Base-by-base conservation (phyloP, 257 asterid species). In the Thymus quinquecostatus region DNA sequence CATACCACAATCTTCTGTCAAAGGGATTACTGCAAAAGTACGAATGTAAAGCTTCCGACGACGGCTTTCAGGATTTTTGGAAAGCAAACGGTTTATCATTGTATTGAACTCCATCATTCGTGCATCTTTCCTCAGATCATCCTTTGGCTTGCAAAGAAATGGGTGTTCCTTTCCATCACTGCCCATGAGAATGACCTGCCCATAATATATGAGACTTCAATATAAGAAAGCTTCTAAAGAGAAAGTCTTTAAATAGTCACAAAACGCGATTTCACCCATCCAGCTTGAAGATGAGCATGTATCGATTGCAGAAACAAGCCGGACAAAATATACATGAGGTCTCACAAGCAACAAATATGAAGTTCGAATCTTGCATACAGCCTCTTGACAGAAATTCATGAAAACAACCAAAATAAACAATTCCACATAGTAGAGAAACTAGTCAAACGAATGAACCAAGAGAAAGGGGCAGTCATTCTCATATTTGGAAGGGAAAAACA, bases 71-170 rank as follows among this genome's bases (percentile, higher is more conserved):
- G 99, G 86, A 78, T 79, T 75, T 83, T 91, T 94, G 60, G 92
- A 84, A 66, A 94, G 88, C 74, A 94, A 72, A 71, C 96, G 96
- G 71, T 94, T 94, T 73, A 94, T 92, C 99, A 88, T 94, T 67
- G 97, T 88, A 83, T 94, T 94, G 80, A 94, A 94, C 41, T 94
- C 99, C 99, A 94, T 94, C 99, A 94, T 94, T 8, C 99, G 90
- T 56, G 99, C 96, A 86, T 94, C 99, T 83, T 94, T 94, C 74
- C 99, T 86, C 36, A 94, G 89, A 82, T 91, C 99, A 78, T 94
- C 99, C 84, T 94, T 94, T 10, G 99, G 99, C 79, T 94, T 94
- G 92, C 96, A 94, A 66, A 94, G 97, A 83, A 94, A 94, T 66
- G 99, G 97, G 53, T 88, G 86, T 66, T 89, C 83, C 75, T 64